These are phyloP conservation scores for Exophiala xenobiotica DNA, from an alignment of 2,329 filamentous ascomycete genomes.

Conservation along the genomic window DNA sequence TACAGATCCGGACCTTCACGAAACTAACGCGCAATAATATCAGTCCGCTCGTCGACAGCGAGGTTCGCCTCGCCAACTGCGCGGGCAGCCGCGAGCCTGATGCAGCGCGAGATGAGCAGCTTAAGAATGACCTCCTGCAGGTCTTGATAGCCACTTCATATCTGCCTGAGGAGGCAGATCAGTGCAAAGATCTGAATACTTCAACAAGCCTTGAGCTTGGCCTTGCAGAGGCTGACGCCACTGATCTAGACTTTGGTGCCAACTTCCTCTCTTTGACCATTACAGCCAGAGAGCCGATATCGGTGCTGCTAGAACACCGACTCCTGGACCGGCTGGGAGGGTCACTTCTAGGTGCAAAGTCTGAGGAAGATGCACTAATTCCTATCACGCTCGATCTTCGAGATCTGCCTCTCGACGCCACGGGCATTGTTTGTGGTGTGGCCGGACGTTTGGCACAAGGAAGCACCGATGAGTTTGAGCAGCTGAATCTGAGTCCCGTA, in stretches of 20 bases:
- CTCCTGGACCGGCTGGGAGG: slow-evolving; percentile 41
- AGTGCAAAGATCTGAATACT: not conserved
- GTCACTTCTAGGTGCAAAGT: slow-evolving; percentile 69
- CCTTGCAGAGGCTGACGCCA: not conserved
- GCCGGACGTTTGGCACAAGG: slow-evolving; percentile 78
- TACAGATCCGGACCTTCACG: slow-evolving; percentile 79
- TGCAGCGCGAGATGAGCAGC: slow-evolving; percentile 10
- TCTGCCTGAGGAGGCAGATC: not conserved
- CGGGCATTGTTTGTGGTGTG: slow-evolving; percentile 92
- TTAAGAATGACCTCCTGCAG: slow-evolving; percentile 29
- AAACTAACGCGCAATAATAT: slow-evolving; percentile 78
- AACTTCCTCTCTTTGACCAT: slow-evolving; percentile 51
- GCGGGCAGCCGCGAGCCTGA: slow-evolving; percentile 58
- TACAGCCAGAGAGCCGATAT: slow-evolving; percentile 46
- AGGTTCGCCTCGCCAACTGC: slow-evolving; percentile 75
- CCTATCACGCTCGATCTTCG: slow-evolving; percentile 87
- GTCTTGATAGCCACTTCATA: slow-evolving; percentile 25
- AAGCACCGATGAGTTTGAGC: slow-evolving; percentile 52
- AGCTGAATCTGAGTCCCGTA: slow-evolving; percentile 7
- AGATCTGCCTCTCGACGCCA: slow-evolving; percentile 78
- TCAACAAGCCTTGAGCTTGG: not conserved
- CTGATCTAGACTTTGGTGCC: slow-evolving; percentile 31
- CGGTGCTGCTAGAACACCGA: slow-evolving; percentile 46
- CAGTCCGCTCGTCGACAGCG: slow-evolving; percentile 66
- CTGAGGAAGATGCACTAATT: slow-evolving; percentile 60